A percentile compares a stretch with the other conserved stretches of the same genome.
Conservation (phyloP, 805 yeast species). For the Wickerhamia fluorescens region DNA sequence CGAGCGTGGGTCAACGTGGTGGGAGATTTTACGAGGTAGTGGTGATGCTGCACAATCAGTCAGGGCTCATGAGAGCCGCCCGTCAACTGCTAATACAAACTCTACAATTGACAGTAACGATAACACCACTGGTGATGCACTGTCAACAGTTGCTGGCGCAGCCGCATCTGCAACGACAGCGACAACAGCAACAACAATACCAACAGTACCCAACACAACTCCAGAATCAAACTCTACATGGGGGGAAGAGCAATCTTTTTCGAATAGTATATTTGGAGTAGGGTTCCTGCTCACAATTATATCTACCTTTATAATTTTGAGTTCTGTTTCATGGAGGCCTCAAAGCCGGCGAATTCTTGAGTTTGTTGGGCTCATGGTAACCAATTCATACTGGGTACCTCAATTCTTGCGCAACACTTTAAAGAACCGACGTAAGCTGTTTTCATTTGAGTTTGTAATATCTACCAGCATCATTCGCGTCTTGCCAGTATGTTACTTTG, state of each 20-base stretch:
- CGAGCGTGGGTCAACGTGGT: slow-evolving; percentile 58
- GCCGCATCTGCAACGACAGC: too few species aligned
- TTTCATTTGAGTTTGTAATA: slow-evolving; percentile 69
- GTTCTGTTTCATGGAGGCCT: slow-evolving; percentile 58
- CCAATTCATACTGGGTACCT: slow-evolving; percentile 82
- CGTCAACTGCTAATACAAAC: slow-evolving; percentile 1
- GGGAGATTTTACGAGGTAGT: slow-evolving; percentile 57
- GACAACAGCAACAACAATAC: slow-evolving; percentile 6
- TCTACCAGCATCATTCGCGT: slow-evolving; percentile 60
- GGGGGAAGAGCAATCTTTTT: slow-evolving; percentile 15
- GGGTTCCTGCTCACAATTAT: slow-evolving; percentile 22
- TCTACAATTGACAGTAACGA: slow-evolving; percentile 4
- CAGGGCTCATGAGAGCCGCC: background rate
- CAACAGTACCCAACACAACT: slow-evolving; percentile 6
- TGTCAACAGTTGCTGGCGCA: too few species aligned
- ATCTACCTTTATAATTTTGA: slow-evolving; percentile 43
- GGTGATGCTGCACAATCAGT: background rate
- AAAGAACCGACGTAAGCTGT: slow-evolving; percentile 56
- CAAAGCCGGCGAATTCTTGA: slow-evolving; percentile 51
- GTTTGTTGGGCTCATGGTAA: slow-evolving; percentile 38
- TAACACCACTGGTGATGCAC: slow-evolving; percentile 2
- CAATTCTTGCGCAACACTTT: slow-evolving; percentile 75
- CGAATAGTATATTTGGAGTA: slow-evolving; percentile 20
- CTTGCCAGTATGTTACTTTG: slow-evolving; percentile 59
- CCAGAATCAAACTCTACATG: slow-evolving; percentile 6